A percentile compares a stretch with the other conserved stretches of the same genome.
phyloP scores from a whole-genome alignment of 805 yeast genomes.

The Ogataea henricii region DNA sequence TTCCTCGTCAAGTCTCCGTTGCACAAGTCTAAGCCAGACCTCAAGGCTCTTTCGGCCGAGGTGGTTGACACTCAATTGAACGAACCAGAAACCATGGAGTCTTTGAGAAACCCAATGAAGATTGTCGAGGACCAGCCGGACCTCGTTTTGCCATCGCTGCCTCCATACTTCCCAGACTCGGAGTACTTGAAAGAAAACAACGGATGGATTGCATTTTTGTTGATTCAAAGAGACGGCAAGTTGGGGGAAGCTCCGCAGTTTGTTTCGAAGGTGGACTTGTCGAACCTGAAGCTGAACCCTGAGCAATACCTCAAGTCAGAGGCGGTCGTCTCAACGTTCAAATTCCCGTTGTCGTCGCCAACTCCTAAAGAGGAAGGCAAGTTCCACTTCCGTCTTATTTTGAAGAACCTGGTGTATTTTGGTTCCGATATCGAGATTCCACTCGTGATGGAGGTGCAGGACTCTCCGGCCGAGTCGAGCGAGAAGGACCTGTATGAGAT shows the following conservation, averaged over 20 bases:
- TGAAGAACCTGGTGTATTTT: conserved; percentile 76
- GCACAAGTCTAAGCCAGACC: conserved; percentile 56
- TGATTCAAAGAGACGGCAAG: conserved; percentile 76
- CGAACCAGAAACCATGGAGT: conserved; percentile 66
- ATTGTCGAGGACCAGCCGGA: conserved; percentile 68
- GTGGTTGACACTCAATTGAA: conserved; percentile 38
- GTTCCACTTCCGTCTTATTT: conserved; percentile 65
- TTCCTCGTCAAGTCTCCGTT: conserved; percentile 73
- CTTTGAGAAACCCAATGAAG: conserved; percentile 69
- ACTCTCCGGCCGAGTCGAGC: conserved; percentile 50
- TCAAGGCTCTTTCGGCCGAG: conserved; percentile 40
- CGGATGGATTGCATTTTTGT: conserved; percentile 70
- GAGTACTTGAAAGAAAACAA: conserved; percentile 36
- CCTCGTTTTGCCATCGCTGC: conserved; percentile 57
- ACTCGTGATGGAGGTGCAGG: conserved; percentile 66
- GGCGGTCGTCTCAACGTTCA: conserved; percentile 67
- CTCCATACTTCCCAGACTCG: conserved; percentile 74
- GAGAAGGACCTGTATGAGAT: conserved; percentile 53
- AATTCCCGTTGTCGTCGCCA: conserved; percentile 70
- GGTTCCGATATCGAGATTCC: conserved; percentile 80
- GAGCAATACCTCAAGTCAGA: conserved; percentile 50
- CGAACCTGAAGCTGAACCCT: conserved; percentile 55
- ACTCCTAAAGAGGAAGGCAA: conserved; percentile 74
- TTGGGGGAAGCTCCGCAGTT: conserved; percentile 67
- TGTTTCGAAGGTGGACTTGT: conserved; percentile 52